phyloP scores from a whole-genome alignment of 1,139 yeast species.

The Kurtzmaniella quercitrusa region DNA sequence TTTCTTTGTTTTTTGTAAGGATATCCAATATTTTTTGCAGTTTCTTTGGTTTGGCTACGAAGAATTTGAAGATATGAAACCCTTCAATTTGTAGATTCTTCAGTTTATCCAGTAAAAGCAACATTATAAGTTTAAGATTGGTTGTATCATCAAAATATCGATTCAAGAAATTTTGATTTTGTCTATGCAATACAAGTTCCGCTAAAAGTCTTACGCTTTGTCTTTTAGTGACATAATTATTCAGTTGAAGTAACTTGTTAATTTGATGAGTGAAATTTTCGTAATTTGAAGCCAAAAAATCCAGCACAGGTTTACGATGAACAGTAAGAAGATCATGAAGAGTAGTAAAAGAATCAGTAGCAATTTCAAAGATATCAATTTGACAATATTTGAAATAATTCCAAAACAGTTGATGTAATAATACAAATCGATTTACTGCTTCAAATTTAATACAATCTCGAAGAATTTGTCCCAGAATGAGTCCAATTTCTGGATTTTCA shows the following conservation, averaged over 20 bases:
- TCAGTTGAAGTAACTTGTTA: constrained; percentile 66
- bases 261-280: constrained; percentile 56
- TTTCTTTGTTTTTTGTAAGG: constrained; percentile 74
- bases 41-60: constrained; percentile 92
- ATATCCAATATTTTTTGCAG: constrained; percentile 77
- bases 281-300: constrained; percentile 57
- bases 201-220: constrained; percentile 80
- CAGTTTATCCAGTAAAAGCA: constrained; percentile 80
- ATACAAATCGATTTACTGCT: constrained; percentile 54
- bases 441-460: constrained; percentile 86
- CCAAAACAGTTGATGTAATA: constrained; percentile 66
- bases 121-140: constrained; percentile 82
- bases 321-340: constrained; percentile 63
- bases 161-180: constrained; percentile 70
- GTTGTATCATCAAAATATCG: constrained; percentile 76
- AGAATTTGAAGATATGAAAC: constrained; percentile 86
- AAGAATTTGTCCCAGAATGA: constrained; percentile 73
- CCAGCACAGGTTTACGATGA: constrained; percentile 67
- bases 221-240: constrained; percentile 86
- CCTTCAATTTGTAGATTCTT: constrained; percentile 87
- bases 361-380: constrained; percentile 76
- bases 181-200: constrained; percentile 68
- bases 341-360: constrained; percentile 85
- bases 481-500: constrained; percentile 66
- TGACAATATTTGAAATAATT: constrained; percentile 75